Conservation (phyloP, 768 basidiomycete genomes). For the Kwoniella newhampshirensis region DNA sequence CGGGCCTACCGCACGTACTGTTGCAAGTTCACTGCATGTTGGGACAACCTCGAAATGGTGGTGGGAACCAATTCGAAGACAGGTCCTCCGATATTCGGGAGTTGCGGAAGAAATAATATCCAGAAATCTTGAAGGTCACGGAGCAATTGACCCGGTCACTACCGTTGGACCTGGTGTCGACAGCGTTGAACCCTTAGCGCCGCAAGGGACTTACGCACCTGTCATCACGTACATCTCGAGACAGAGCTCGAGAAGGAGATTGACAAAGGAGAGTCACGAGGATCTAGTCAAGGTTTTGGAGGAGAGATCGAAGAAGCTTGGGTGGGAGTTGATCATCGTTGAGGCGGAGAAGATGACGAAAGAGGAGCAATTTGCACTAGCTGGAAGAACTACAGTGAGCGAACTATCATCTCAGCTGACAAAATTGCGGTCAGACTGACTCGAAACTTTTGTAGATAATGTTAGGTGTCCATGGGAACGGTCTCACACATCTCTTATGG, state of each 20-base stretch:
- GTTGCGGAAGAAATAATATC: slow-evolving; percentile 51
- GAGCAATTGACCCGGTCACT: slow-evolving; percentile 42
- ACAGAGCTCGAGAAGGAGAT: slow-evolving; percentile 73
- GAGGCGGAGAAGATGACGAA: slow-evolving; percentile 52
- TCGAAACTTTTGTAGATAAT: slow-evolving; percentile 65
- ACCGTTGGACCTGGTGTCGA: slow-evolving; percentile 15
- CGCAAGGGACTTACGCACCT: slow-evolving; percentile 55
- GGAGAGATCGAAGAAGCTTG: slow-evolving; percentile 65
- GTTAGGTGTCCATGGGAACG: slow-evolving; percentile 94
- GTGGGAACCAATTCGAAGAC: slow-evolving; percentile 74
- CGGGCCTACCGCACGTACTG: slow-evolving; percentile 66
- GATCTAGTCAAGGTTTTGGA: slow-evolving; percentile 71
- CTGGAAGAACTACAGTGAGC: slow-evolving; percentile 51
- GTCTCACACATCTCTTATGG: slow-evolving; percentile 82
- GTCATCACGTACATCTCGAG: slow-evolving; percentile 92
- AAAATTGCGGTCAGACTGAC: no score
- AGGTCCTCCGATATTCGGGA: slow-evolving; percentile 69
- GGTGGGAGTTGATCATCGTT: slow-evolving; percentile 62
- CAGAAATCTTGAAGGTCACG: slow-evolving; percentile 45
- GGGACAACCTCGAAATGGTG: slow-evolving; percentile 60
- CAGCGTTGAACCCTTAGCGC: slow-evolving; percentile 22
- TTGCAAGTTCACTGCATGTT: slow-evolving; percentile 61
- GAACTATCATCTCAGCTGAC: background rate
- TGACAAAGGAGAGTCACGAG: slow-evolving; percentile 75
- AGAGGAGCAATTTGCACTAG: slow-evolving; percentile 52